phyloP scores from a whole-genome alignment of 768 basidiomycete species.

The Arthromyces matolae region DNA sequence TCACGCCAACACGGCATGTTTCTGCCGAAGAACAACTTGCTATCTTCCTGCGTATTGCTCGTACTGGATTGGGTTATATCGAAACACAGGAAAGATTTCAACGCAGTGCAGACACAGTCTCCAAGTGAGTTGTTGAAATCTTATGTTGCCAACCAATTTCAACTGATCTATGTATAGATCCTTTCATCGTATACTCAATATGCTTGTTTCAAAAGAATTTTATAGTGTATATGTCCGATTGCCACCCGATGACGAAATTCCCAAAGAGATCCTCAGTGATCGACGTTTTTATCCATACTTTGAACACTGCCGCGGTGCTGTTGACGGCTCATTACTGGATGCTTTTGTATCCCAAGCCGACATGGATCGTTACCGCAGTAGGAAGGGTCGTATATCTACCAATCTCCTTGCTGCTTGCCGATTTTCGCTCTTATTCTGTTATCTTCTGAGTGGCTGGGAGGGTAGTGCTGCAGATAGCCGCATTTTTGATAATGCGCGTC shows the following conservation, averaged over 20 bases:
- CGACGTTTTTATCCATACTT: slow-evolving; percentile 34
- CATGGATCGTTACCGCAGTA: neutral
- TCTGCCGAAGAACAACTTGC: slow-evolving; percentile 34
- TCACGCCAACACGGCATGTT: slow-evolving; percentile 19
- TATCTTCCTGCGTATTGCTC: slow-evolving; percentile 30
- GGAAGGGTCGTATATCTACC: neutral
- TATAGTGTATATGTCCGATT: slow-evolving; percentile 5
- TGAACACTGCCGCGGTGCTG: slow-evolving; percentile 23
- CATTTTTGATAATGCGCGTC: neutral
- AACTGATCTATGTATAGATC: slow-evolving; percentile 5
- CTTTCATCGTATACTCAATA: slow-evolving; percentile 19
- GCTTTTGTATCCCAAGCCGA: slow-evolving; percentile 16
- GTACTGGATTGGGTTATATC: slow-evolving; percentile 23
- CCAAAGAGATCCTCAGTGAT: slow-evolving; percentile 22
- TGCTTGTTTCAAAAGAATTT: slow-evolving; percentile 9
- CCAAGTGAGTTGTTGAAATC: slow-evolving; percentile 26
- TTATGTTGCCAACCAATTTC: too few relatives aligned
- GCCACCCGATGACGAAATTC: slow-evolving; percentile 11
- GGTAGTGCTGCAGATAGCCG: neutral
- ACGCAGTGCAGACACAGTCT: slow-evolving; percentile 34
- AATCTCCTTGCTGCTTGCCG: neutral
- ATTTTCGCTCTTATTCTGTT: neutral
- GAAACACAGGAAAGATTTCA: slow-evolving; percentile 35
- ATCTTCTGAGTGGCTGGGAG: neutral
- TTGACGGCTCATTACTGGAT: slow-evolving; percentile 33